Evolutionary conservation across 805 yeast genomes (phyloP).

Genomic region (Metschnikowia lunata): DNA sequence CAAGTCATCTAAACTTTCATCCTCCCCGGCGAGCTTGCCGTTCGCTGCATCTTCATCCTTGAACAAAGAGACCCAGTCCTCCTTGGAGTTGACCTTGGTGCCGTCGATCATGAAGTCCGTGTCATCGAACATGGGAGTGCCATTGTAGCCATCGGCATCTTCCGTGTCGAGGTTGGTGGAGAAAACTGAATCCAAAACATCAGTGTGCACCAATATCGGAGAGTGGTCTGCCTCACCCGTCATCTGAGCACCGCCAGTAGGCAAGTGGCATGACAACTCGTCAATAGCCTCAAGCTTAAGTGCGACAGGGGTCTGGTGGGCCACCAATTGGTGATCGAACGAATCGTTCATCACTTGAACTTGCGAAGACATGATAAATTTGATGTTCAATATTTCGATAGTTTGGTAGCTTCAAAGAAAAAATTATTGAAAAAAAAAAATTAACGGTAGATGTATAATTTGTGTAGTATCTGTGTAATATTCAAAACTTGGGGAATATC

Average conservation of each 20-base stretch:
- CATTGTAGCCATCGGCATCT: constrained; percentile 27
- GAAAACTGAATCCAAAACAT: constrained; percentile 51
- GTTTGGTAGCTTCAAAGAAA: constrained; percentile 4
- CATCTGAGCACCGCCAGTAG: constrained; percentile 15
- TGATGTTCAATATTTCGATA: constrained; percentile 2
- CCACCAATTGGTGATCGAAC: constrained; percentile 12
- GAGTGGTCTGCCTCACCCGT: constrained; percentile 22
- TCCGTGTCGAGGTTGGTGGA: constrained; percentile 34
- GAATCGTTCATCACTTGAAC: constrained; percentile 15
- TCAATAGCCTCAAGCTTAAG: constrained; percentile 20
- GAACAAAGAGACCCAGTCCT: constrained; percentile 64
- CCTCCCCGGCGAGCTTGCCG: constrained; percentile 9
- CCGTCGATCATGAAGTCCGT: constrained; percentile 41
- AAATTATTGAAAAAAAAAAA: not conserved
- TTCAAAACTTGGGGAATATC: constrained; percentile 10
- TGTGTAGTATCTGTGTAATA: constrained; percentile 5
- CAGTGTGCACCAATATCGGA: constrained; percentile 51
- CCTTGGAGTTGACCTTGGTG: constrained; percentile 34
- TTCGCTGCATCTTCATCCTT: constrained; percentile 20
- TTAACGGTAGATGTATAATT: constrained; percentile 10
- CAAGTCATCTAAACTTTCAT: constrained; percentile 19
- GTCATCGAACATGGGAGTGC: constrained; percentile 61
- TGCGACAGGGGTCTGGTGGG: constrained; percentile 11
- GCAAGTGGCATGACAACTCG: constrained; percentile 26
- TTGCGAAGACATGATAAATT: constrained; percentile 15